phyloP scores from a whole-genome alignment of 495 filamentous ascomycete species.

The Lepidopterella palustris region DNA sequence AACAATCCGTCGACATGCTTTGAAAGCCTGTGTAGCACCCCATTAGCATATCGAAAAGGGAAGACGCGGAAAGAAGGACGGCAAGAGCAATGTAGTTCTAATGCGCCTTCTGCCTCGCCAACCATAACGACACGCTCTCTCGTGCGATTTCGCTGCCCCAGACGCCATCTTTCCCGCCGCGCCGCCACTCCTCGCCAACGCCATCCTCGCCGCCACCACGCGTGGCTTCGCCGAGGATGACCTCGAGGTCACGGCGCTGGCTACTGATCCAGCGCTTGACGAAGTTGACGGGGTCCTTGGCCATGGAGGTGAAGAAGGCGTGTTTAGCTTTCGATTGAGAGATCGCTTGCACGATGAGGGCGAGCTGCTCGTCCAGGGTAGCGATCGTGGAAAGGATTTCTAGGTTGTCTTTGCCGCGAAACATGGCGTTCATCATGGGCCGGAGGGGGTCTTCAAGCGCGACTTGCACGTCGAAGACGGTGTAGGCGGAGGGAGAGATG shows the following conservation, averaged over 20 bases:
- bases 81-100: not conserved
- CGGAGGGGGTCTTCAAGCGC: conserved; percentile 77
- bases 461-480: conserved; percentile 84
- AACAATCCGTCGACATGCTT: not conserved
- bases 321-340: conserved; percentile 76
- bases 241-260: conserved; percentile 85
- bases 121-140: conserved; percentile 32
- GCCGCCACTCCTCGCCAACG: conserved; percentile 50
- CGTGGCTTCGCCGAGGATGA: conserved; percentile 69
- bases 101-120: conserved; percentile 20
- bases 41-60: not conserved
- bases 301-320: conserved; percentile 68
- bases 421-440: conserved; percentile 56
- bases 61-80: not conserved
- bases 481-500: conserved; percentile 34
- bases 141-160: conserved; percentile 42
- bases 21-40: not conserved
- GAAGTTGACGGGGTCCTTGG: conserved; percentile 74
- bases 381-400: conserved; percentile 63
- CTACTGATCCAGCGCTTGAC: conserved; percentile 76
- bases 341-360: conserved; percentile 69
- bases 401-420: conserved; percentile 48
- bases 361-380: conserved; percentile 73
- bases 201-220: conserved; percentile 54
- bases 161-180: conserved; percentile 48